These are phyloP conservation scores for Yamadazyma buinensis DNA, from an alignment of 1,139 yeast genomes.

Conservation along the genomic window DNA sequence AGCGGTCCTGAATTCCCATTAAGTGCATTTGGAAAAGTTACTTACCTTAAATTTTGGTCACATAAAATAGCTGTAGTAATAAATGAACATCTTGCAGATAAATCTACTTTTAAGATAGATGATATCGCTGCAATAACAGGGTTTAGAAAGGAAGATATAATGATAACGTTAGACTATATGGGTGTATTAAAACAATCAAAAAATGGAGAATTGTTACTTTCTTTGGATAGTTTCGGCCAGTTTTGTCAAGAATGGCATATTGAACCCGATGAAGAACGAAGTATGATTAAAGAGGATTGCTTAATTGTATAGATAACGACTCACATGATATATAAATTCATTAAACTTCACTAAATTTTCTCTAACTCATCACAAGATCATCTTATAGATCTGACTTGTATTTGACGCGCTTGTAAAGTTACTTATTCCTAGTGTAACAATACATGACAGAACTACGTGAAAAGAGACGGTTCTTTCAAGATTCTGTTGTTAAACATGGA, in stretches of 20 bases:
- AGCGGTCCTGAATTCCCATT: conserved; percentile 95
- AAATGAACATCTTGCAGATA: conserved; percentile 10
- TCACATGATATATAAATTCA: neutral
- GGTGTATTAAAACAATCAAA: conserved; percentile 33
- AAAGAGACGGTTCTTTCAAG: conserved; percentile 6
- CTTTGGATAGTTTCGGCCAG: conserved; percentile 19
- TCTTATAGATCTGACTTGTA: too few species aligned
- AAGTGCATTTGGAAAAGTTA: conserved; percentile 71
- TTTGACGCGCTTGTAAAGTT: conserved; percentile 4
- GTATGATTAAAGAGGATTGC: conserved; percentile 26
- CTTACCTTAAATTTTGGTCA: conserved; percentile 81
- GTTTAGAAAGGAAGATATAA: conserved; percentile 65
- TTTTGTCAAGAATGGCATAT: conserved; percentile 29
- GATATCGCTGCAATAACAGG: conserved; percentile 60
- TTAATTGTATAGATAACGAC: conserved; percentile 19
- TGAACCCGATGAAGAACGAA: conserved; percentile 20
- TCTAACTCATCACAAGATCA: neutral
- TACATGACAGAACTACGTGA: neutral
- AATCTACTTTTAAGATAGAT: conserved; percentile 36
- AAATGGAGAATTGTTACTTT: conserved; percentile 13
- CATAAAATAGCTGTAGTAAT: conserved; percentile 24
- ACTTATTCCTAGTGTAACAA: too few species aligned
- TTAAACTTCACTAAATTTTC: neutral
- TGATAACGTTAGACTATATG: conserved; percentile 63
- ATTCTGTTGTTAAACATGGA: neutral